A percentile compares a stretch with the other conserved stretches of the same genome.
Conservation (phyloP, 108 stramenopile genomes). For the Cyclostephanos invisitatus region DNA sequence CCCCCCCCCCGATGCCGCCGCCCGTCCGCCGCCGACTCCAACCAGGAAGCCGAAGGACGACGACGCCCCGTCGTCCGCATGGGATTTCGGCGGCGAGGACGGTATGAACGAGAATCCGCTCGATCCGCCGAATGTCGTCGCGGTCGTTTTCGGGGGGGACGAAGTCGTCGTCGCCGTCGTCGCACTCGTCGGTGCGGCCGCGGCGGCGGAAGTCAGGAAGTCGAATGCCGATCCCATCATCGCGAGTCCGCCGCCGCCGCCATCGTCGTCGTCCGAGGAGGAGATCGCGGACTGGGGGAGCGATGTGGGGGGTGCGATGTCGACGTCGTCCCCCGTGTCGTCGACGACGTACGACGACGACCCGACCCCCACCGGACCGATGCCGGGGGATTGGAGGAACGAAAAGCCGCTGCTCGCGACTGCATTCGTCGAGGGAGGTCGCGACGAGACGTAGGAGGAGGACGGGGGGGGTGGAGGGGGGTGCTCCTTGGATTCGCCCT, state of each 20-base stretch:
- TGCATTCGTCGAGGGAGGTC: conserved; percentile 30
- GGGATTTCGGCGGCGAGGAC: background rate
- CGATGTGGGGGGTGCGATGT: background rate
- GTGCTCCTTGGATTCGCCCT: conserved; percentile 41
- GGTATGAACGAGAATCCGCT: conserved; percentile 36
- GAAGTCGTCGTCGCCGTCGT: background rate
- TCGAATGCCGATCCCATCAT: conserved; percentile 49
- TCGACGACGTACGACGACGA: conserved; percentile 7
- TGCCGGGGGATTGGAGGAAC: conserved; percentile 33
- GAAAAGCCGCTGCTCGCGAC: conserved; percentile 52
- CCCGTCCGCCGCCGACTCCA: background rate
- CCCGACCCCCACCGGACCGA: background rate
- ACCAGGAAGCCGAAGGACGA: conserved; percentile 30
- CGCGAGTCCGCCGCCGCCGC: conserved; percentile 18
- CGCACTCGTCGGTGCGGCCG: background rate
- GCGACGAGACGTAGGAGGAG: background rate
- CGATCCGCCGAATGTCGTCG: background rate
- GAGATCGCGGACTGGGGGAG: background rate
- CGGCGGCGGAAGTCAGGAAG: conserved; percentile 28
- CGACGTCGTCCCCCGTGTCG: conserved; percentile 7
- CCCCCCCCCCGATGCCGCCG: background rate
- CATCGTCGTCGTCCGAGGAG: background rate
- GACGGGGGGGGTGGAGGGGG: background rate
- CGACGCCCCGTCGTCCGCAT: background rate
- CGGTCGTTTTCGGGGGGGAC: background rate